Base-by-base conservation (phyloP, 441 rosid species). In the Codiaeum variegatum region DNA sequence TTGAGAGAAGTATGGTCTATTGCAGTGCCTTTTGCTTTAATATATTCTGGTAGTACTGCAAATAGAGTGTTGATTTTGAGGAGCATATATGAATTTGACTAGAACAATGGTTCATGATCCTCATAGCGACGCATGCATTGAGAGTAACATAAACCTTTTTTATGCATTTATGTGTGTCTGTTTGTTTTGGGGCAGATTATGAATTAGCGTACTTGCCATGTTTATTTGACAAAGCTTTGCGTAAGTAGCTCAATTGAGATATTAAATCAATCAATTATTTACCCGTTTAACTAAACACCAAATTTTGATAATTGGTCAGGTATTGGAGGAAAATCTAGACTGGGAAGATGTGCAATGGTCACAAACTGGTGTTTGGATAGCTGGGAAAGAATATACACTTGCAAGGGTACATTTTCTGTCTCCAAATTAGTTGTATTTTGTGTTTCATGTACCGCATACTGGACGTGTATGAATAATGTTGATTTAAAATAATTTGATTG, bases 301-400 rank as follows among this genome's bases (percentile, higher is more conserved):
- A 10, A 19, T 31, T 31, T 18, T 61, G 31, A 3, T 36, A 10
- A 26, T 21, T n/a, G 72, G 55, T 47, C 80, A 95, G 99, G 97
- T 93, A 47, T 46, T 95, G 85, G 97, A 85, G 82, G 99, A 95
- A 73, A 91, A 88, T 68, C 83, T 95, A 2, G 99, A 95, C 69
- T 95, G 99, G 99, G 99, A 95, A 77, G 99, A 91, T 73, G 92
- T 95, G 77, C 96, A 93, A 67, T 96, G 99, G 98, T 96, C 99
- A 12, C 98, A 96, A 56, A 91, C 97, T 60, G 99, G 99, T 46
- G 99, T 93, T 64, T 90, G 96, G 97, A 85, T 95, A 70, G 95
- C 92, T 70, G 98, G 96, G 49, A 93, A 91, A 83, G 97, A 91
- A 77, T 93, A 90, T 76, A 75, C 87, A 1, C 90, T 95, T 71